Conservation (phyloP, 2,329 filamentous ascomycete species). For the Fusarium verrucosum region DNA sequence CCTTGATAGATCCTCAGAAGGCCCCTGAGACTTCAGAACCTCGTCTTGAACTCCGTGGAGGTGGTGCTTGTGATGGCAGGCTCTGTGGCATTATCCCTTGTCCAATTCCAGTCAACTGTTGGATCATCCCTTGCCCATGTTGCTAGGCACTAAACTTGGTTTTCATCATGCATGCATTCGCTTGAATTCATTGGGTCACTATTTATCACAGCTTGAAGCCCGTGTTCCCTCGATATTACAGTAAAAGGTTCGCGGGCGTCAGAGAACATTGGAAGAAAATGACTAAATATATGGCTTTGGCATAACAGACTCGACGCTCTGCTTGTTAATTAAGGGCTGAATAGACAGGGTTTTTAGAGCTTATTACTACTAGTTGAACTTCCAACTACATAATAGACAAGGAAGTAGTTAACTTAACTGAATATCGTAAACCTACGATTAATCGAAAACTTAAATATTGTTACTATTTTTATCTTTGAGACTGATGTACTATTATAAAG, state of each 20-base stretch:
- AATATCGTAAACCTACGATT: too few relatives aligned
- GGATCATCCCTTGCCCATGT: conserved; percentile 30
- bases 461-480: too few relatives aligned
- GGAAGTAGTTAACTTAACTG: too few relatives aligned
- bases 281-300: too few relatives aligned
- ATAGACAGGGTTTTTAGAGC: background rate
- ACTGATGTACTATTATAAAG: too few relatives aligned
- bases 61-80: conserved; percentile 23
- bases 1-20: conserved; percentile 4
- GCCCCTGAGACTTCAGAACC: conserved; percentile 6
- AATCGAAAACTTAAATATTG: too few relatives aligned
- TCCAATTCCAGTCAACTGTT: conserved; percentile 26
- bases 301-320: background rate
- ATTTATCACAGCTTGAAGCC: too few relatives aligned
- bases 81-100: conserved; percentile 25
- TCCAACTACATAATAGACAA: background rate
- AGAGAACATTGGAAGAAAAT: background rate
- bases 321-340: background rate
- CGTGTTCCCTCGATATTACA: too few relatives aligned
- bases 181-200: too few relatives aligned
- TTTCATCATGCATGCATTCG: too few relatives aligned
- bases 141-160: background rate
- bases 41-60: conserved; percentile 13
- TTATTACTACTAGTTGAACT: background rate
- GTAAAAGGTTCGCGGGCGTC: too few relatives aligned